phyloP scores from a whole-genome alignment of 2,329 filamentous ascomycete genomes.

The Biscogniauxia mediterranea region DNA sequence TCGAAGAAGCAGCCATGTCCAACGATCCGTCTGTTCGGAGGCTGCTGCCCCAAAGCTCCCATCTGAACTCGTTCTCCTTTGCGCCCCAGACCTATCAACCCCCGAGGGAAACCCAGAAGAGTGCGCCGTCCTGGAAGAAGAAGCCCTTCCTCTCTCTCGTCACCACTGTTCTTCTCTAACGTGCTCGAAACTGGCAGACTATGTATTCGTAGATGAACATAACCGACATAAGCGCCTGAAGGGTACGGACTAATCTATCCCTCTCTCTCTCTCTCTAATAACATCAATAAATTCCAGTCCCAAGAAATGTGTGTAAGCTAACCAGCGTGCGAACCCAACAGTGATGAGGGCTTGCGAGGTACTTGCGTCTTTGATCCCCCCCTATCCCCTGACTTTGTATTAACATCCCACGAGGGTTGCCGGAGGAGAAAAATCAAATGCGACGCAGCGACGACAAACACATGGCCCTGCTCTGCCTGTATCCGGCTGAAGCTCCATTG shows the following conservation, averaged over 20 bases:
- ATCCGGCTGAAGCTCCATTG: slow-evolving; percentile 90
- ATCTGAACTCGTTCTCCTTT: slow-evolving; percentile 76
- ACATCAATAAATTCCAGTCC: slow-evolving; percentile 2
- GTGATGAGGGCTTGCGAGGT: slow-evolving; percentile 88
- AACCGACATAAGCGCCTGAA: slow-evolving; percentile 97
- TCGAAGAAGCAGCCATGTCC: slow-evolving; percentile 47
- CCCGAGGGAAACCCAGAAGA: slow-evolving; percentile 78
- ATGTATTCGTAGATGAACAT: slow-evolving; percentile 98
- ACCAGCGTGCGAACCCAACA: slow-evolving; percentile 36
- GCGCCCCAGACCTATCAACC: slow-evolving; percentile 59
- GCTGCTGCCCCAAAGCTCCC: slow-evolving; percentile 64
- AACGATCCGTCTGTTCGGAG: slow-evolving; percentile 61
- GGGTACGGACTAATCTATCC: slow-evolving; percentile 52
- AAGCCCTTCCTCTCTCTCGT: slow-evolving; percentile 5
- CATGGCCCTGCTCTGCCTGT: slow-evolving; percentile 95
- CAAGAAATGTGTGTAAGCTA: slow-evolving; percentile 13
- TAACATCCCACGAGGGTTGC: slow-evolving; percentile 63
- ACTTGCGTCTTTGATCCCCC: not conserved
- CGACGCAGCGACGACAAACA: slow-evolving; percentile 94
- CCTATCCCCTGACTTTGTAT: not conserved
- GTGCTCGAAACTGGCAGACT: slow-evolving; percentile 57
- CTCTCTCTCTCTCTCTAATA: not conserved
- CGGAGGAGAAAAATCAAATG: slow-evolving; percentile 96
- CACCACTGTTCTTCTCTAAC: slow-evolving; percentile 13
- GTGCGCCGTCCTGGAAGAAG: slow-evolving; percentile 48